Percentiles rank a stretch among this genome's conserved stretches.
Conservation (phyloP, 2,329 filamentous ascomycete species). For the Fusarium sarcochroum region DNA sequence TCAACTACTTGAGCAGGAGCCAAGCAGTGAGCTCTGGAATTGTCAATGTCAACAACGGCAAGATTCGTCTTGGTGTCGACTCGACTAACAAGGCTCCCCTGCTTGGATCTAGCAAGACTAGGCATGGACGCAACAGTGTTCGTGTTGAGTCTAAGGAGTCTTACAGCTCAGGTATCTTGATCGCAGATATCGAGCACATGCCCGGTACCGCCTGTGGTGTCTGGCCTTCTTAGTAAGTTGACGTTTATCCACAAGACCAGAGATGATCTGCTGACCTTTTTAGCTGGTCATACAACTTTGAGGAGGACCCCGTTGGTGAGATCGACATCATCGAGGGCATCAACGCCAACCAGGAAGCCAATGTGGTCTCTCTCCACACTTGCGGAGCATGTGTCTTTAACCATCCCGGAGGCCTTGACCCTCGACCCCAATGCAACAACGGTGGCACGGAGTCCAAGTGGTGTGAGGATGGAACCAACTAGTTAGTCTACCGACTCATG, state of each 20-base stretch:
- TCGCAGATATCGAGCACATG: conserved; percentile 30
- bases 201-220: conserved; percentile 23
- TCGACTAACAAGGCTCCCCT: conserved; percentile 9
- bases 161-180: conserved; percentile 18
- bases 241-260: rapidly evolving
- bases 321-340: conserved; percentile 27
- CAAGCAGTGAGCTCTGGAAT: conserved; percentile 22
- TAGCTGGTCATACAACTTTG: conserved; percentile 31
- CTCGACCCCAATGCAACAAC: conserved; percentile 16
- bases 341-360: conserved; percentile 15
- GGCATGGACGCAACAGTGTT: conserved; percentile 20
- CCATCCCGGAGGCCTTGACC: conserved; percentile 12
- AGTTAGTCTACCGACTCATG: background rate
- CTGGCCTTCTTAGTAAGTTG: conserved; percentile 19
- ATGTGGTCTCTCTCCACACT: conserved; percentile 23
- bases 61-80: conserved; percentile 15
- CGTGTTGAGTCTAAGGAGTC: conserved; percentile 26
- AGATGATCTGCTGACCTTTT: background rate
- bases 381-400: conserved; percentile 21
- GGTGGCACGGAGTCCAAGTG: conserved; percentile 5
- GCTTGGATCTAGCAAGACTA: conserved; percentile 1
- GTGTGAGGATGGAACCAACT: conserved; percentile 7
- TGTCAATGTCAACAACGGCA: conserved; percentile 14
- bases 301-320: conserved; percentile 22
- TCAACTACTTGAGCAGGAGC: conserved; percentile 20